Evolutionary conservation across 2,329 filamentous ascomycete species (phyloP), one percentile per base, ranked within the genome.

Genomic region (Chaetomiaceae sp.): DNA sequence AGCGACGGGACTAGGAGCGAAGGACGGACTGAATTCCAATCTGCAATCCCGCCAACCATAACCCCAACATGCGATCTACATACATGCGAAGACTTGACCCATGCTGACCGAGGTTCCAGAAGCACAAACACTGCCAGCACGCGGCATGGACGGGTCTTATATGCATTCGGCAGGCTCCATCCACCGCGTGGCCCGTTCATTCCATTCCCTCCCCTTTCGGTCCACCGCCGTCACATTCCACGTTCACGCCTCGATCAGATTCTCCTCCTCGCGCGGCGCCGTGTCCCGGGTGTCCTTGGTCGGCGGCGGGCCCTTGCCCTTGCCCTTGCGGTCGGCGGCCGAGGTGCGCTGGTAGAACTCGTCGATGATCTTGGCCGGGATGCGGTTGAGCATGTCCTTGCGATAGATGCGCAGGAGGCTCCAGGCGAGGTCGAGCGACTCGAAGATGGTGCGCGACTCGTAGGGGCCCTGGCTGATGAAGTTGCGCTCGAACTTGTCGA

Each of bases 321-420:
- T 83, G 51, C 71, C 71, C 70, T 84, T 84, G 53, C 76, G 69
- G 52, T 81, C 76, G 59, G n/a, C n/a, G n/a, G 75, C 75, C 41
- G 76, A 71, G 47, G 79, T 78, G 57, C 86, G 76, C 63, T 84
- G 80, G 69, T 91, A 93, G 72, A 81, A 93, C 67, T 91, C 86
- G 61, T 89, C 83, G 60, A 93, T 78, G 35, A 88, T 66, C 73
- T 89, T 88, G 73, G 81, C 81, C 49, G 87, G 87, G 62, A 93
- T 89, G 71, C 94, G 88, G 75, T 98, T 98, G 60, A 98, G 86
- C 58, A 96, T 73, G 62, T 98, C 93, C 81, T 95, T 96, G 68
- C 91, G 91, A 76, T 91, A 98, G 68, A 98, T 95, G 57, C 93
- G 83, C 57, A 98, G 82, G 67, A 98, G 72, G 63, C 88, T 91